These are phyloP conservation scores for Pleurotus citrinopileatus DNA, from an alignment of 768 basidiomycete genomes.

Conservation along the genomic window DNA sequence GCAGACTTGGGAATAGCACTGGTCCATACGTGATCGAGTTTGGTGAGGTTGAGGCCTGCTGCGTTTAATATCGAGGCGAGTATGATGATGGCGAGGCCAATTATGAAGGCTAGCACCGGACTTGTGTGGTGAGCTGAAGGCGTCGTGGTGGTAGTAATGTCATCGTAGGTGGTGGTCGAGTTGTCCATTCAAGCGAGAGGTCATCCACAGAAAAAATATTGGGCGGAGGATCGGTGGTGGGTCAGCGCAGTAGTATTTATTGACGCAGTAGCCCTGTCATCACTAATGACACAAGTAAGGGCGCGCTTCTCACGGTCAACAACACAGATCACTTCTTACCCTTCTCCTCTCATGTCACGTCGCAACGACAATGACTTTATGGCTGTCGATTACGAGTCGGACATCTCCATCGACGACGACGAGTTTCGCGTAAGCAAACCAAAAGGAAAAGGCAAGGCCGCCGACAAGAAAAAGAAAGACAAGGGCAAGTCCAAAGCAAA, in stretches of 20 bases:
- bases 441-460: constrained; percentile 54
- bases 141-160: constrained; percentile 16
- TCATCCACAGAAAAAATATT: background rate
- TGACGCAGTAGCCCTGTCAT: background rate
- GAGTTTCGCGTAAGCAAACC: constrained; percentile 43
- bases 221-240: background rate
- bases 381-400: constrained; percentile 70
- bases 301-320: background rate
- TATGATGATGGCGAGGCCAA: constrained; percentile 82
- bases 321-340: background rate
- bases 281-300: background rate
- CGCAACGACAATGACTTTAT: constrained; percentile 37
- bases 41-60: constrained; percentile 92
- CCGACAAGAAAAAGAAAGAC: constrained; percentile 49
- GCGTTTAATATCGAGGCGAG: constrained; percentile 86
- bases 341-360: background rate
- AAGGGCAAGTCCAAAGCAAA: constrained; percentile 57
- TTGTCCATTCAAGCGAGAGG: constrained; percentile 3
- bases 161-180: constrained; percentile 14
- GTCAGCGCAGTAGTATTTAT: background rate
- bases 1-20: constrained; percentile 73
- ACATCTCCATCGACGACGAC: constrained; percentile 53
- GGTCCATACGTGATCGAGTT: constrained; percentile 85
- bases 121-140: constrained; percentile 39
- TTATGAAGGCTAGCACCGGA: constrained; percentile 72